A percentile compares a stretch with the other conserved stretches of the same genome.
Evolutionary conservation across 441 rosid genomes (phyloP).

Genomic region (Bocquillonia castaneifolia): DNA sequence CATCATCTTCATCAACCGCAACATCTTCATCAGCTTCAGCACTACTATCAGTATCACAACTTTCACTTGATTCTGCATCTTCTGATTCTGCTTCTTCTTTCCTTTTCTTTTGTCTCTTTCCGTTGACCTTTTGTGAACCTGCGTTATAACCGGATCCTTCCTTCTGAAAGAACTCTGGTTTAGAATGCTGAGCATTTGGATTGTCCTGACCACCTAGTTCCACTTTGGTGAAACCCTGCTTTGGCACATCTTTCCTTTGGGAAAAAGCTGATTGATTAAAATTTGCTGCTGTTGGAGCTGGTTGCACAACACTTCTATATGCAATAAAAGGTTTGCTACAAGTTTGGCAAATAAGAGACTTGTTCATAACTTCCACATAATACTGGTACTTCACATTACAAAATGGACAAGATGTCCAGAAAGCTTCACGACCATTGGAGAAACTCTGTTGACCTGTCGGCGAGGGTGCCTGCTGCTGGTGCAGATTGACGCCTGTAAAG

Average conservation of each 20-base stretch:
- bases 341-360: conserved; percentile 37
- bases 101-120: conserved; percentile 48
- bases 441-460: conserved; percentile 35
- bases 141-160: conserved; percentile 28
- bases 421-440: conserved; percentile 33
- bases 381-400: conserved; percentile 49
- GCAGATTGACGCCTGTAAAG: conserved; percentile 34
- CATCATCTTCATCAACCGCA: conserved; percentile 33
- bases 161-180: conserved; percentile 30
- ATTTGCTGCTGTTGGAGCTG: conserved; percentile 33
- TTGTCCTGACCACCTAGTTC: conserved; percentile 34
- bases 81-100: too few relatives aligned
- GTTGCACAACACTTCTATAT: conserved; percentile 33
- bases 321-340: conserved; percentile 60
- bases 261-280: conserved; percentile 31
- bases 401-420: conserved; percentile 71
- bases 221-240: conserved; percentile 37
- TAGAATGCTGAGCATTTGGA: conserved; percentile 28
- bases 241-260: conserved; percentile 42
- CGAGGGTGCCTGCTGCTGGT: conserved; percentile 35
- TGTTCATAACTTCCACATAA: conserved; percentile 35
- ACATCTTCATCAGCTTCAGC: conserved; percentile 41
- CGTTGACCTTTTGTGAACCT: conserved; percentile 34
- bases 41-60: conserved; percentile 51
- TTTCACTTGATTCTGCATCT: conserved; percentile 55